phyloP scores from a whole-genome alignment of 2,329 filamentous ascomycete species.

The Trichoderma citrinoviride region DNA sequence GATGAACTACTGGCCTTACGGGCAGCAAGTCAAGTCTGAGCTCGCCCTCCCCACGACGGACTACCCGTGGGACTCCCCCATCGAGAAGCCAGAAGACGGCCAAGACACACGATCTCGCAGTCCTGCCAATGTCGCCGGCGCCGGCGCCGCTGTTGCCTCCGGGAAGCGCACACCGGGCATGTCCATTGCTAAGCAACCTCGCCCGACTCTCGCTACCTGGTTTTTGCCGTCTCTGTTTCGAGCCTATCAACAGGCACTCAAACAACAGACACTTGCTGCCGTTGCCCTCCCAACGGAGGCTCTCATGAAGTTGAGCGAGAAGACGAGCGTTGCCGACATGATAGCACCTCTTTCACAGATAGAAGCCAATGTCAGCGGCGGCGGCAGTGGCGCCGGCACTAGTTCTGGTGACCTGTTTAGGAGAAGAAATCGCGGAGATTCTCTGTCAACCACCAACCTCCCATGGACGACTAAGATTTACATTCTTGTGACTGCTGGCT shows the following conservation, averaged over 20 bases:
- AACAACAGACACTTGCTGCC: conserved; percentile 67
- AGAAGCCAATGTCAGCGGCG: neutral
- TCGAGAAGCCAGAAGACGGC: conserved; percentile 21
- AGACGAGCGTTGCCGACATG: conserved; percentile 36
- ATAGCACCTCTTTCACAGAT: conserved; percentile 24
- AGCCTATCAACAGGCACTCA: conserved; percentile 79
- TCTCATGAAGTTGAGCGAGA: conserved; percentile 60
- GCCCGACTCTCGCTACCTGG: conserved; percentile 49
- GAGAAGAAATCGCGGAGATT: conserved; percentile 24
- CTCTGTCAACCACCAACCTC: conserved; percentile 14
- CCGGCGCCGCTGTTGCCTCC: neutral
- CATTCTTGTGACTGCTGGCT: conserved; percentile 67
- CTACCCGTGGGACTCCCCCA: conserved; percentile 4
- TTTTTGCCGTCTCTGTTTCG: conserved; percentile 77
- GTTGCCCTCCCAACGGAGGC: conserved; percentile 66
- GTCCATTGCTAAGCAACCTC: conserved; percentile 25
- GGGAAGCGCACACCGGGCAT: conserved; percentile 22
- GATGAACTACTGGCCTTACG: conserved; percentile 44
- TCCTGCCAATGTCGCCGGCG: conserved; percentile 1
- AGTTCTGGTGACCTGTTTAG: conserved; percentile 22
- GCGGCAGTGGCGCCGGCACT: neutral
- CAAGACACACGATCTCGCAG: conserved; percentile 19
- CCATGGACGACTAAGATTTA: conserved; percentile 58
- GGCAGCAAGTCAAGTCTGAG: conserved; percentile 28
- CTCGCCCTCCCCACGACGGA: conserved; percentile 7